Evolutionary conservation across 805 yeast genomes (phyloP).

Genomic region (Kurtzmaniella fragi): DNA sequence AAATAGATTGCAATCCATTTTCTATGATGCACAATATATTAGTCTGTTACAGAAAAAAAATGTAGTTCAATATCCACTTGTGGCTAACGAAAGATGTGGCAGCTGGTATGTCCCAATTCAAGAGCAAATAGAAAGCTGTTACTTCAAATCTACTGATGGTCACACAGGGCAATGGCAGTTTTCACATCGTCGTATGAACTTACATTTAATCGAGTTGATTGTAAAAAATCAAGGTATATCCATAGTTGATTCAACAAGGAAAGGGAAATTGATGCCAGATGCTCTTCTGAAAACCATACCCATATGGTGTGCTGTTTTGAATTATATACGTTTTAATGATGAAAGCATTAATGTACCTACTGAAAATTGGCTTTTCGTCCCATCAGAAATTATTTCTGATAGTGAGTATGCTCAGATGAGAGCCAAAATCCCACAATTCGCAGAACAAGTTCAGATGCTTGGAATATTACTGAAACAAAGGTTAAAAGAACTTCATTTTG

Average conservation of each 20-base stretch:
- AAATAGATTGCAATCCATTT: conserved; percentile 69
- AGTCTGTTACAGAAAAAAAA: conserved; percentile 11
- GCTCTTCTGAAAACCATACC: conserved; percentile 84
- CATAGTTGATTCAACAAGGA: conserved; percentile 78
- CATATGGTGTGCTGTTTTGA: conserved; percentile 84
- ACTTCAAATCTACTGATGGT: conserved; percentile 91
- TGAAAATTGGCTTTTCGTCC: conserved; percentile 11
- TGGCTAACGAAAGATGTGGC: conserved; percentile 85
- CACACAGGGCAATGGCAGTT: conserved; percentile 81
- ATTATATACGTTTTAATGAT: conserved; percentile 43
- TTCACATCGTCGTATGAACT: conserved; percentile 65
- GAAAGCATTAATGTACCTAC: conserved; percentile 1
- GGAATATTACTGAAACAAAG: conserved; percentile 31
- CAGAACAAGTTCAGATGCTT: conserved; percentile 35
- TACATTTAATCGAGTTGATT: conserved; percentile 58
- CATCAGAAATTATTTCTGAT: conserved; percentile 39
- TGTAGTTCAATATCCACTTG: conserved; percentile 32
- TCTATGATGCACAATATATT: conserved; percentile 55
- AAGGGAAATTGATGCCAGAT: conserved; percentile 84
- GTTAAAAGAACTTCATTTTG: conserved; percentile 10
- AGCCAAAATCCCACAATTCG: conserved; percentile 44
- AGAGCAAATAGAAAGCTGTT: conserved; percentile 36
- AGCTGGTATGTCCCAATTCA: conserved; percentile 68
- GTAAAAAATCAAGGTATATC: conserved; percentile 41
- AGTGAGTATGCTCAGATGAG: conserved; percentile 54